Percentiles rank a stretch among this genome's conserved stretches.
phyloP scores from a whole-genome alignment of 2,329 filamentous ascomycete genomes.

The Eurotiales sp. region DNA sequence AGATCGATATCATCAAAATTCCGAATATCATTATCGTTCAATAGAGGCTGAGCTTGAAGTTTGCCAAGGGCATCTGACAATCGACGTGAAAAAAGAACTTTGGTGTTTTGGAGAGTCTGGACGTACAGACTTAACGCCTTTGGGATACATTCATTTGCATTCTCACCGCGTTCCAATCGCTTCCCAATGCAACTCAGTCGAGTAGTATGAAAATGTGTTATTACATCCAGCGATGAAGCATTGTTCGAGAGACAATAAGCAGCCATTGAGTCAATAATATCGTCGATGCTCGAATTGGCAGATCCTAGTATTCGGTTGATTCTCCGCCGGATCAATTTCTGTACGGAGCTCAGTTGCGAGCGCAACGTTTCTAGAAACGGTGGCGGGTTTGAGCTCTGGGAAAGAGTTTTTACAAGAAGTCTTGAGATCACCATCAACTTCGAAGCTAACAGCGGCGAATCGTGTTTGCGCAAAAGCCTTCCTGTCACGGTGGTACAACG shows the following conservation, averaged over 20 bases:
- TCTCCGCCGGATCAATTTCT: constrained; percentile 61
- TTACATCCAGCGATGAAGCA: constrained; percentile 72
- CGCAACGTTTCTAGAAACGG: constrained; percentile 60
- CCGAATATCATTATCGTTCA: constrained; percentile 67
- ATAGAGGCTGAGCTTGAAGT: constrained; percentile 66
- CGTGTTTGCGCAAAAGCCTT: constrained; percentile 50
- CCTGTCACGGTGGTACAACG: constrained; percentile 52
- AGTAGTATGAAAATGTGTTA: constrained; percentile 73
- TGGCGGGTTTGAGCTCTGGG: constrained; percentile 46
- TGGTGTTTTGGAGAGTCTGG: constrained; percentile 71
- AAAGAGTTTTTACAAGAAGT: constrained; percentile 69
- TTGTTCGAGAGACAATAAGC: constrained; percentile 80
- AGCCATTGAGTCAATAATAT: constrained; percentile 68
- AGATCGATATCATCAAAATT: constrained; percentile 67
- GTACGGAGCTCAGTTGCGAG: constrained; percentile 60
- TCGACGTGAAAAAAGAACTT: constrained; percentile 68
- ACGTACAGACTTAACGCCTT: constrained; percentile 70
- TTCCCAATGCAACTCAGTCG: constrained; percentile 65
- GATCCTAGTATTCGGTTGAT: constrained; percentile 55
- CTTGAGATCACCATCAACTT: constrained; percentile 74
- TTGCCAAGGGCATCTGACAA: constrained; percentile 65
- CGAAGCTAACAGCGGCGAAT: constrained; percentile 54
- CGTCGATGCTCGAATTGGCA: constrained; percentile 40
- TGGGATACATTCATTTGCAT: constrained; percentile 54
- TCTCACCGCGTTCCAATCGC: constrained; percentile 53